Conservation (phyloP, 495 filamentous ascomycete genomes). For the Pseudevernia furfuracea region DNA sequence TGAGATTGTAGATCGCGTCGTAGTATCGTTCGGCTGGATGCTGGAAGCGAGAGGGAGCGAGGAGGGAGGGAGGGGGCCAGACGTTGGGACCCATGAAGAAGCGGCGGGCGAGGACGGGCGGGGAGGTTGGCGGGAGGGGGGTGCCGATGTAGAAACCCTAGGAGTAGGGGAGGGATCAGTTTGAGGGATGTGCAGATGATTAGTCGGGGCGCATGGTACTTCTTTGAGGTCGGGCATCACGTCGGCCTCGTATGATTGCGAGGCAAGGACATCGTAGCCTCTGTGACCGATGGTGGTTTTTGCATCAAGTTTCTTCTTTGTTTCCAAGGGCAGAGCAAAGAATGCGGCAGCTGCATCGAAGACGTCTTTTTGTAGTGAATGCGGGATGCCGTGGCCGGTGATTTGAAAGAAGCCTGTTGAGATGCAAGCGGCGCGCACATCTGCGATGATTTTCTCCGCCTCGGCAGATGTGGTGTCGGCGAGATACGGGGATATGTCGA, state of each 20-base stretch:
- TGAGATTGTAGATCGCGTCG: constrained; percentile 18
- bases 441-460: constrained; percentile 24
- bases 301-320: constrained; percentile 30
- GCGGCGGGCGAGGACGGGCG: constrained; percentile 19
- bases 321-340: constrained; percentile 30
- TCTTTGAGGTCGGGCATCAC: constrained; percentile 31
- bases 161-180: too few relatives aligned
- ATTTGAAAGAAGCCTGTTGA: constrained; percentile 37
- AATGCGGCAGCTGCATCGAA: constrained; percentile 28
- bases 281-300: constrained; percentile 24
- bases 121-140: constrained; percentile 28
- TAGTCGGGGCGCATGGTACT: constrained; percentile 8
- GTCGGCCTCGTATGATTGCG: constrained; percentile 27
- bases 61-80: constrained; percentile 23
- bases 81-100: constrained; percentile 30
- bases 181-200: too few relatives aligned
- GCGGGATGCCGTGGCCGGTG: constrained; percentile 29
- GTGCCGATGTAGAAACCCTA: constrained; percentile 30
- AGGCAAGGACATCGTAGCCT: constrained; percentile 31
- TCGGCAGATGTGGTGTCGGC: constrained; percentile 27
- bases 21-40: constrained; percentile 27
- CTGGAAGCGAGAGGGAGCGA: constrained; percentile 20
- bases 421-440: constrained; percentile 29
- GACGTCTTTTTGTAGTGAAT: constrained; percentile 27
- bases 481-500: constrained; percentile 32